Percentiles rank a stretch among this genome's conserved stretches.
Evolutionary conservation across 768 basidiomycete species (phyloP).

Genomic region (Hygrocybe coccinea): DNA sequence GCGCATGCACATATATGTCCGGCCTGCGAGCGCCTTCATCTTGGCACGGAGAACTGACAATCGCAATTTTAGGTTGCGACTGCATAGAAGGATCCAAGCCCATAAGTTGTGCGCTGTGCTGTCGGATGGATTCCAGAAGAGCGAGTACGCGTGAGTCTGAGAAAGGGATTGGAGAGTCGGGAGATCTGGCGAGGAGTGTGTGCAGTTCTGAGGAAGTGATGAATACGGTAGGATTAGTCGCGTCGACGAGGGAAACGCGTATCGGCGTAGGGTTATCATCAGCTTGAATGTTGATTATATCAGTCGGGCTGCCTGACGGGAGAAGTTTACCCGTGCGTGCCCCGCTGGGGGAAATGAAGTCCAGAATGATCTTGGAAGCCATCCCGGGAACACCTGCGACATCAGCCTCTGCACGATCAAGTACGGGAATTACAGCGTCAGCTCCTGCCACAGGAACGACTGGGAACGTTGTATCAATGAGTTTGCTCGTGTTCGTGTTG

Average conservation of each 20-base stretch:
- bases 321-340: slow-evolving; percentile 68
- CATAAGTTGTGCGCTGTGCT: slow-evolving; percentile 54
- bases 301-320: slow-evolving; percentile 51
- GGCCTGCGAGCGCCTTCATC: slow-evolving; percentile 28
- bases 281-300: slow-evolving; percentile 36
- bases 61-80: slow-evolving; percentile 68
- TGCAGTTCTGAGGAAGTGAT: slow-evolving; percentile 43
- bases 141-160: slow-evolving; percentile 20
- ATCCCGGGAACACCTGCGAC: slow-evolving; percentile 68
- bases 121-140: slow-evolving; percentile 51
- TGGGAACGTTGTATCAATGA: slow-evolving; percentile 69
- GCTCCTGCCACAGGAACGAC: slow-evolving; percentile 26
- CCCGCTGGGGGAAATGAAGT: slow-evolving; percentile 63
- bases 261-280: slow-evolving; percentile 20
- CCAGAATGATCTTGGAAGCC: slow-evolving; percentile 59
- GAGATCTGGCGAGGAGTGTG: slow-evolving; percentile 19
- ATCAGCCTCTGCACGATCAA: slow-evolving; percentile 46
- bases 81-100: slow-evolving; percentile 56
- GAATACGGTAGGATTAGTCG: slow-evolving; percentile 72
- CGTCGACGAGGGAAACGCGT: slow-evolving; percentile 58
- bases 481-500: slow-evolving; percentile 70
- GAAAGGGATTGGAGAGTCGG: slow-evolving; percentile 23
- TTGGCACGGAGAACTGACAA: slow-evolving; percentile 38
- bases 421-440: slow-evolving; percentile 33
- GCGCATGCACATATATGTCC: slow-evolving; percentile 53